Base-by-base conservation (phyloP, 2,329 filamentous ascomycete genomes). In the Trichoderma sp. region DNA sequence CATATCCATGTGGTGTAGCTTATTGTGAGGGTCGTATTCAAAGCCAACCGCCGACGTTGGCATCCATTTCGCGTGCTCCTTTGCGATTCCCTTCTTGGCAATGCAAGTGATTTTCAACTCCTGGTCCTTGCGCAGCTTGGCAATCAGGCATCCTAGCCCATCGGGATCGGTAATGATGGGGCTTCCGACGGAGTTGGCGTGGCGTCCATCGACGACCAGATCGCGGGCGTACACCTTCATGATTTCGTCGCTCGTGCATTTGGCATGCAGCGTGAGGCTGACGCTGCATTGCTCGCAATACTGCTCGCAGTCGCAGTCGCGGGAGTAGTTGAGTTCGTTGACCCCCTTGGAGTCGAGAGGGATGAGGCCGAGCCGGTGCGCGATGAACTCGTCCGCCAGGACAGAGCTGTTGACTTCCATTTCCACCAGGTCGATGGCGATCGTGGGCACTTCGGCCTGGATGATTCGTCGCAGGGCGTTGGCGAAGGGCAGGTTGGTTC, bases 1-100 rank as follows among this genome's bases (percentile, higher is more conserved):
- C 78, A 96, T 87, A 73, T 96, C 92, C 64, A 95, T 83, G 78
- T 99, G 95, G 70, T 89, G 87, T 69, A 99, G 82, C 80, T 96
- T 97, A 81, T 99, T 99, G 78, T 96, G 91, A 67, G 95, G 95
- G 76, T 99, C 95, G 78, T 99, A 99, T 78, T 99, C 95, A 75
- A 99, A 99, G 26, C 92, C 93, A 47, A 99, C 89, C 3, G 95
- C 95, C 47, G 93, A 86, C 43, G 91, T 94, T 2, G 95, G 93
- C 73, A 92, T 91, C 95, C 95, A 99, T 78, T 99, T 99, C 10
- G 95, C 92, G 78, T 99, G 95, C 77, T 99, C 95, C 82, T 99
- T 99, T 44, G 94, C 93, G 69, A 98, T 98, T 1, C 95, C 95
- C 83, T 98, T 98, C 83, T 97, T 97, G 58, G 94, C 95, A 69